Evolutionary conservation across 2,329 filamentous ascomycete genomes (phyloP).

Genomic region (Gaeumannomyces sp.): DNA sequence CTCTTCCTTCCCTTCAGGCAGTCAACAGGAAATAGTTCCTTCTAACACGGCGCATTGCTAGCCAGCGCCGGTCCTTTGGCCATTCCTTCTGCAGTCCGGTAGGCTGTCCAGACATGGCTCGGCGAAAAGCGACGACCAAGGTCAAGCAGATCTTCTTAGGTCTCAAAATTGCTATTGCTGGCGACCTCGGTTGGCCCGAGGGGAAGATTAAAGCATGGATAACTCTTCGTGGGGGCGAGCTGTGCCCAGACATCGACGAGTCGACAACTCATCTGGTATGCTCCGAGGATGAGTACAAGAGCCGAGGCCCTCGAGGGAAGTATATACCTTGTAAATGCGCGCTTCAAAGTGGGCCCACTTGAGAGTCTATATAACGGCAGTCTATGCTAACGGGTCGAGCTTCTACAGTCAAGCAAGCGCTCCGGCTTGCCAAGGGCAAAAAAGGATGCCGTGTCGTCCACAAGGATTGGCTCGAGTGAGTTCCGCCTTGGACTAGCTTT

Average conservation of each 20-base stretch:
- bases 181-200: conserved; percentile 46
- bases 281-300: conserved; percentile 55
- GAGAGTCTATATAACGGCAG: neutral
- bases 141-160: conserved; percentile 16
- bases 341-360: neutral
- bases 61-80: neutral
- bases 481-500: conserved; percentile 30
- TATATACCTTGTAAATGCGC: conserved; percentile 3
- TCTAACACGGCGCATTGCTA: neutral
- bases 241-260: conserved; percentile 42
- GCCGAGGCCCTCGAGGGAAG: conserved; percentile 29
- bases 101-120: neutral
- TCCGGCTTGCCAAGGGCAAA: conserved; percentile 19
- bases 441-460: conserved; percentile 36
- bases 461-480: conserved; percentile 47
- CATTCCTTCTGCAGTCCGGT: no score
- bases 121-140: neutral
- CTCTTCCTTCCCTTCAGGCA: neutral
- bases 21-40: neutral
- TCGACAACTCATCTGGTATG: conserved; percentile 69
- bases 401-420: conserved; percentile 30
- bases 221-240: conserved; percentile 52
- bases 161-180: conserved; percentile 45
- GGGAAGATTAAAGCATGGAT: conserved; percentile 63
- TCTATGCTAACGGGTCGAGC: neutral